A percentile compares a stretch with the other conserved stretches of the same genome.
These are phyloP conservation scores for Selaginella tamariscina DNA, from an alignment of 75 land plant genomes.

Conservation along the genomic window DNA sequence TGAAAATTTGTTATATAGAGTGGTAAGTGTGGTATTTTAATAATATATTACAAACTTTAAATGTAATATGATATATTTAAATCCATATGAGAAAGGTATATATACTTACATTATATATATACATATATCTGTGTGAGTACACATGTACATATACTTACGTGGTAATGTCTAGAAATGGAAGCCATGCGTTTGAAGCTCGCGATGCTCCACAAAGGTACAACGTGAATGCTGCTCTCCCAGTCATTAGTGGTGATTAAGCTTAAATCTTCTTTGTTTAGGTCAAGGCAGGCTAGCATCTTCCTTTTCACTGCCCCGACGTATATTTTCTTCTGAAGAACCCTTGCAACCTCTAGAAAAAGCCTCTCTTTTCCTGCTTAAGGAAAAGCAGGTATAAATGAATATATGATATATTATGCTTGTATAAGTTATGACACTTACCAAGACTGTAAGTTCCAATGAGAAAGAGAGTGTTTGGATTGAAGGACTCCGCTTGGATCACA, in stretches of 20 bases:
- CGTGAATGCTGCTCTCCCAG: slow-evolving; percentile 75
- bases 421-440: slow-evolving; percentile 34
- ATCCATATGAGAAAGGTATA: background rate
- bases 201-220: slow-evolving; percentile 93
- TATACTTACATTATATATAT: background rate
- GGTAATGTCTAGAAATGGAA: slow-evolving; percentile 64
- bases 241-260: slow-evolving; percentile 84
- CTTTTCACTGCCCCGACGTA: slow-evolving; percentile 68
- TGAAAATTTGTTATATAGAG: no score
- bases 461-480: slow-evolving; percentile 85
- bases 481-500: slow-evolving; percentile 93
- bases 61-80: no score
- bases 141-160: slow-evolving; percentile 32
- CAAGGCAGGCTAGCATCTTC: slow-evolving; percentile 56
- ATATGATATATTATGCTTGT: background rate
- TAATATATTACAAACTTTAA: no score
- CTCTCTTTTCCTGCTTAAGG: slow-evolving; percentile 69
- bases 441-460: slow-evolving; percentile 93
- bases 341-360: slow-evolving; percentile 83
- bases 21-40: no score
- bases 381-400: slow-evolving; percentile 1
- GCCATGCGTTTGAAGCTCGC: slow-evolving; percentile 89
- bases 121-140: background rate
- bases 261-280: slow-evolving; percentile 61
- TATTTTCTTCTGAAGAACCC: slow-evolving; percentile 60